Evolutionary conservation across 257 asterid genomes (phyloP).

Genomic region (Linaria vulgaris): DNA sequence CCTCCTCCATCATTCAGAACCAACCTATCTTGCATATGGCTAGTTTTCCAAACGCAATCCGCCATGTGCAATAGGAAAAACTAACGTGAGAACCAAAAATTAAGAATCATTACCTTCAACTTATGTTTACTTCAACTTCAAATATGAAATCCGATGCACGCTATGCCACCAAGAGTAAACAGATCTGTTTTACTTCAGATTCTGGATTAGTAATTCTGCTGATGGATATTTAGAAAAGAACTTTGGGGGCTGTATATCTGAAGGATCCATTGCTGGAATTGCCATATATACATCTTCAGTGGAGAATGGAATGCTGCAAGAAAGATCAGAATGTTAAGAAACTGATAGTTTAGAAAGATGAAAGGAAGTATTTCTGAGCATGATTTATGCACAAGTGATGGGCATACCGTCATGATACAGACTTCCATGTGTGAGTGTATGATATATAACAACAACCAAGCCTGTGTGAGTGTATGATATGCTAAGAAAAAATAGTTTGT

Average conservation of each 20-base stretch:
- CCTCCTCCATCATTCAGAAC: conserved; percentile 21
- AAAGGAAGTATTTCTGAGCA: not conserved
- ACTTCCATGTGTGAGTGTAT: not conserved
- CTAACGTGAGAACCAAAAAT: conserved; percentile 14
- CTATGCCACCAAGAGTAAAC: conserved; percentile 8
- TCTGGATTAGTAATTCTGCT: conserved; percentile 56
- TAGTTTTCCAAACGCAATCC: conserved; percentile 16
- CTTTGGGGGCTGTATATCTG: conserved; percentile 67
- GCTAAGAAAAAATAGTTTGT: not conserved
- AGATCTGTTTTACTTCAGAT: conserved; percentile 34
- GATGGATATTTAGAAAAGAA: conserved; percentile 75
- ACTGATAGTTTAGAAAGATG: conserved; percentile 2
- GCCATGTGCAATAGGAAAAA: conserved; percentile 3
- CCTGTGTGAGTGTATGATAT: not conserved
- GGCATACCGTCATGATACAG: not conserved
- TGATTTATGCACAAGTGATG: conserved; percentile 3
- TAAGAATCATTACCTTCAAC: not conserved
- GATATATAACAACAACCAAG: no score
- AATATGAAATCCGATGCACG: conserved; percentile 8
- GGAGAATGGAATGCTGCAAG: conserved; percentile 89
- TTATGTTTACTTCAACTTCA: no score
- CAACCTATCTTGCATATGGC: conserved; percentile 30
- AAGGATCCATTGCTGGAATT: conserved; percentile 78
- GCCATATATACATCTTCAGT: conserved; percentile 99
- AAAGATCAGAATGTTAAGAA: not conserved